Conservation (phyloP, 768 basidiomycete species). For the Leccinum uliginosum region DNA sequence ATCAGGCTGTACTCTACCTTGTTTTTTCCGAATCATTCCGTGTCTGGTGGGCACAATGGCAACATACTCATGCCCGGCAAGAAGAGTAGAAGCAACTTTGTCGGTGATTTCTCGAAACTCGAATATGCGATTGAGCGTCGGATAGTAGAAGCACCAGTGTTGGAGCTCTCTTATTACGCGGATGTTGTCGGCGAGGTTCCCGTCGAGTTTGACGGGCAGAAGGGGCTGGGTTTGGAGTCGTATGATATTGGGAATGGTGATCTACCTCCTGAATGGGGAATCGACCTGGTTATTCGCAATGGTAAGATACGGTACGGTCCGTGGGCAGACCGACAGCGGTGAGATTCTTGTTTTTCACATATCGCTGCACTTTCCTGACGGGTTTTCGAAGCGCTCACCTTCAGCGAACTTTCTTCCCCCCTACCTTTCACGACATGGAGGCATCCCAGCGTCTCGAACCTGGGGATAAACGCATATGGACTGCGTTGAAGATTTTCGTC, state of each 20-base stretch:
- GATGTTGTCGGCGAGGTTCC: constrained; percentile 83
- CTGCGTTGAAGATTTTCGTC: constrained; percentile 73
- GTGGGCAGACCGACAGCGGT: constrained; percentile 95
- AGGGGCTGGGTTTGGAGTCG: constrained; percentile 37
- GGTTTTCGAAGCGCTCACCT: constrained; percentile 53
- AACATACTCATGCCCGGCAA: constrained; percentile 1
- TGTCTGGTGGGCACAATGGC: not conserved
- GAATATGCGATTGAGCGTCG: constrained; percentile 91
- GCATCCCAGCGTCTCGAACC: constrained; percentile 57
- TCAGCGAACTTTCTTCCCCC: constrained; percentile 81
- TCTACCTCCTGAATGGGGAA: constrained; percentile 87
- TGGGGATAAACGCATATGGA: constrained; percentile 82
- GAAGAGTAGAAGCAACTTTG: constrained; percentile 47
- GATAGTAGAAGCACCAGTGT: constrained; percentile 66
- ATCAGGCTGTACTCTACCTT: constrained; percentile 40
- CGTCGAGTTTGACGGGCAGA: constrained; percentile 24
- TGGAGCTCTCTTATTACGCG: constrained; percentile 84
- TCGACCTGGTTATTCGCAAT: constrained; percentile 76
- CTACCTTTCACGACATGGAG: constrained; percentile 61
- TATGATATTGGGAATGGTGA: constrained; percentile 85
- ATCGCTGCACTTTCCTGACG: constrained; percentile 2
- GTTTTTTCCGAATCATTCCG: constrained; percentile 20
- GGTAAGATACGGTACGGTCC: constrained; percentile 85
- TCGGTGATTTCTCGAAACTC: constrained; percentile 48
- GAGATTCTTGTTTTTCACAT: constrained; percentile 9